phyloP scores from a whole-genome alignment of 345 rosid species.

The Syzygium oleosum region DNA sequence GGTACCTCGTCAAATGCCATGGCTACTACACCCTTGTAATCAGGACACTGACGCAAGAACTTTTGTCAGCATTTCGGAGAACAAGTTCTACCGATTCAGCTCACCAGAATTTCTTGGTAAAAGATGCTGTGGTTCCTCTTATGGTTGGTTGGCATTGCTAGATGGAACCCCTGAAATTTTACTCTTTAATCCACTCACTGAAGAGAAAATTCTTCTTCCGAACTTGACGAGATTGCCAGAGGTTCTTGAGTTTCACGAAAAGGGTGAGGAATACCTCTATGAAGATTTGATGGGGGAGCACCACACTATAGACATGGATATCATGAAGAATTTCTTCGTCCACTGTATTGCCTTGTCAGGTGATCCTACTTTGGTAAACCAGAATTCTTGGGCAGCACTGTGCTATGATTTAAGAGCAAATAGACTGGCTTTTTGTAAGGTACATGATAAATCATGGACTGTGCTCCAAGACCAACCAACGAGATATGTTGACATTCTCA shows the following conservation, averaged over 20 bases:
- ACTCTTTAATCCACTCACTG: background rate
- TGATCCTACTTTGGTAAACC: background rate
- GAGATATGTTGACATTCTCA: background rate
- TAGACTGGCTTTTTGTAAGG: constrained; percentile 1
- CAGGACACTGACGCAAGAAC: background rate
- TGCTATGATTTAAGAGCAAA: background rate
- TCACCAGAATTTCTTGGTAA: constrained; percentile 1
- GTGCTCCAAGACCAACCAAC: background rate
- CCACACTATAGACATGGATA: background rate
- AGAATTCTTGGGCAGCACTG: constrained; percentile 1
- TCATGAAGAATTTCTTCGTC: background rate
- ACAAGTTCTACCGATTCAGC: background rate
- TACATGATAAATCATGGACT: background rate
- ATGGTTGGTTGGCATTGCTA: constrained; percentile 1
- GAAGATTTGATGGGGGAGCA: background rate
- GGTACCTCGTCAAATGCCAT: constrained; percentile 4
- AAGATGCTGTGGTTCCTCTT: background rate
- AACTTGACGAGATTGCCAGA: background rate
- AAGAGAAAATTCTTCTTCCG: constrained; percentile 2
- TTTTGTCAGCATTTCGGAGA: background rate
- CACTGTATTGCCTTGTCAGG: background rate
- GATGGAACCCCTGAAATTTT: constrained; percentile 1
- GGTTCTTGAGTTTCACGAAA: background rate
- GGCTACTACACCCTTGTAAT: background rate
- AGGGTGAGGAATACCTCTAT: background rate